Base-by-base conservation (phyloP, 257 asterid species). In the Henckelia pumila region DNA sequence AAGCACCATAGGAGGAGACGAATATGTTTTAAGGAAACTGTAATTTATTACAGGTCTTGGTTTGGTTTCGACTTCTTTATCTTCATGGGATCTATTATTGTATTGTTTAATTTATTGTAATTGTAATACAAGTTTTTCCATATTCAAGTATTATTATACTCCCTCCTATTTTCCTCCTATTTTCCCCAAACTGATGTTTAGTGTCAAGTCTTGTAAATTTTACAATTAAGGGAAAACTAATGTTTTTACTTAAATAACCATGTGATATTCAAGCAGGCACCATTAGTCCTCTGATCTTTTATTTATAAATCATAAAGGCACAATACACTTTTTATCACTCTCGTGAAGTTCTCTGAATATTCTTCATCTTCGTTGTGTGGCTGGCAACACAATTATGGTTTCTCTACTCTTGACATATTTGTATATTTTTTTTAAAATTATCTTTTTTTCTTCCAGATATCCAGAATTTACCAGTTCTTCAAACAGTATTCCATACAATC, bases 191-290 rank as follows among this genome's bases (percentile, higher is more conserved):
- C 13, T 14, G 50, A 11, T 40, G 17, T 14, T 40, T 40, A 3
- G 50, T 40, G 50, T 11, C 14, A 52, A 60, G 32, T n/a, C 32
- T 60, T 49, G 10, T 49, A 22, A 13, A 14, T 52, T 35, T 56
- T 52, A 21, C 69, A 24, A 14, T 40, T 64, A 40, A 68, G 37
- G 20, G 20, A 23, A 63, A 56, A 62, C 60, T 22, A 68, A 56
- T 56, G 32, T 61, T 67, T 29, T 50, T 62, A 11, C 50, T 40
- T 32, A 8, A n/a, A 61, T 16, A 29, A 53, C 64, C 22, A 17
- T 32, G 53, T 7, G 56, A 25, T 47, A 25, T 24, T 21, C 16
- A 49, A 53, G 8, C 64, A 73, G 57, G 19, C 10, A 19, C 17
- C n/a, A 24, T 33, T 63, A 6, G 63, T 30, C 49, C 10, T 49